Base-by-base conservation (phyloP, 331 rosid species). In the Dryas integrifolia region DNA sequence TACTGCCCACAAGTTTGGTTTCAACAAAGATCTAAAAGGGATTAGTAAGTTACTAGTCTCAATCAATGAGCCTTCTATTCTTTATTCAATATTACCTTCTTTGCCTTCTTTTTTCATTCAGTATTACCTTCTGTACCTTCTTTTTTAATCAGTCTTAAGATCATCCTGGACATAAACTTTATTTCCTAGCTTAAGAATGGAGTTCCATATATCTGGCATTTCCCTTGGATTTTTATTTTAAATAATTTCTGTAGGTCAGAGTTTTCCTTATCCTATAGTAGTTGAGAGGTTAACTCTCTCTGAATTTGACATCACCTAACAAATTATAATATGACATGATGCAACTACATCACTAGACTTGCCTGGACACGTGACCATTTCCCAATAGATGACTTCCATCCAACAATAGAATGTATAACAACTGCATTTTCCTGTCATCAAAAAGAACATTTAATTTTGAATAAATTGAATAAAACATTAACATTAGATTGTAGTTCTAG, bases 301-400 rank as follows among this genome's bases (percentile, higher is more conserved):
- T 39, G 16, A 57, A 56, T 21, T 45, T 59, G 35, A 45, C 6
- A n/a, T 62, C 8, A 39, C 46, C 38, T 48, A 60, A 26, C 49
- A 5, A 1, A 53, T 7, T n/a, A 13, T 51, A 11, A 11, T 3
- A 49, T 45, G 48, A 44, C n/a, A 49, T 14, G 44, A 18, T 30
- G 69, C 46, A 73, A 65, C 51, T 73, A 65, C 39, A 13, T 58
- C 15, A 68, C 26, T 58, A 26, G 65, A 81, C 85, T 81, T 78
- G 78, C 88, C 88, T 84, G 88, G 74, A 84, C 88, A 65, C 84
- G 82, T 0, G 88, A 84, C 86, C 88, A 84, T 76, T 65, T 84
- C 43, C 88, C 88, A 24, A 84, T 47, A 50, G 86, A 62, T 5
- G 88, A 84, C 69, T 84, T 84, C 88, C 88, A 84, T 62, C 88